Percentiles rank a stretch among this genome's conserved stretches.
Evolutionary conservation across 139 green algal genomes (phyloP).

Genomic region (Micromonas commoda): DNA sequence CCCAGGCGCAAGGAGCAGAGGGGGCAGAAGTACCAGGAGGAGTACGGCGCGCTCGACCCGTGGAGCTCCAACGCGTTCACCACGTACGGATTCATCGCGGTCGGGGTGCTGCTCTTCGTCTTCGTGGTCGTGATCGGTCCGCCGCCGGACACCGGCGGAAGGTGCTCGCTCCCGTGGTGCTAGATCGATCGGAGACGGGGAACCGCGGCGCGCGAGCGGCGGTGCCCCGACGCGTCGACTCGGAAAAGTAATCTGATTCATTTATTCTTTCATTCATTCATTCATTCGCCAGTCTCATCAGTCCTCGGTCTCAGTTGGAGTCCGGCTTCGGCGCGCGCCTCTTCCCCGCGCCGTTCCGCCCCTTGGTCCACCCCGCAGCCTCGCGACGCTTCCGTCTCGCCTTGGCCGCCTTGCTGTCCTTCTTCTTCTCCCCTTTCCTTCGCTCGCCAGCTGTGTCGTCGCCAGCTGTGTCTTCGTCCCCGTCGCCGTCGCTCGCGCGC

Average conservation of each 20-base stretch:
- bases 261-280: not conserved
- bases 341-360: not conserved
- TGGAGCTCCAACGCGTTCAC: conserved; percentile 29
- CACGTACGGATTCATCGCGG: conserved; percentile 15
- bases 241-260: not conserved
- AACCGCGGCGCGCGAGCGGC: not conserved
- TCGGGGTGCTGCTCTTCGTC: conserved; percentile 38
- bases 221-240: not conserved
- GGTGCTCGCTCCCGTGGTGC: conserved; percentile 54
- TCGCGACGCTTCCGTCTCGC: not conserved
- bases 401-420: not conserved
- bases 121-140: conserved; percentile 37
- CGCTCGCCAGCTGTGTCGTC: not conserved
- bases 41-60: not conserved
- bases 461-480: not conserved
- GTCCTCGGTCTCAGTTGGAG: too few species aligned
- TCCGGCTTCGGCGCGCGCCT: not conserved
- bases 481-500: not conserved
- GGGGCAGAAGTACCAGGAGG: not conserved
- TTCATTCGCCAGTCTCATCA: not conserved
- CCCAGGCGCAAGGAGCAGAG: not conserved
- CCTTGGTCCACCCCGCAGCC: not conserved
- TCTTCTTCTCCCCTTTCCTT: not conserved
- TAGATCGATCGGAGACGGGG: too few species aligned
- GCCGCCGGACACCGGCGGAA: conserved; percentile 33